Evolutionary conservation across 257 asterid species (phyloP), one percentile per base, ranked within the genome.

Genomic region (Galeopsis tetrahit): DNA sequence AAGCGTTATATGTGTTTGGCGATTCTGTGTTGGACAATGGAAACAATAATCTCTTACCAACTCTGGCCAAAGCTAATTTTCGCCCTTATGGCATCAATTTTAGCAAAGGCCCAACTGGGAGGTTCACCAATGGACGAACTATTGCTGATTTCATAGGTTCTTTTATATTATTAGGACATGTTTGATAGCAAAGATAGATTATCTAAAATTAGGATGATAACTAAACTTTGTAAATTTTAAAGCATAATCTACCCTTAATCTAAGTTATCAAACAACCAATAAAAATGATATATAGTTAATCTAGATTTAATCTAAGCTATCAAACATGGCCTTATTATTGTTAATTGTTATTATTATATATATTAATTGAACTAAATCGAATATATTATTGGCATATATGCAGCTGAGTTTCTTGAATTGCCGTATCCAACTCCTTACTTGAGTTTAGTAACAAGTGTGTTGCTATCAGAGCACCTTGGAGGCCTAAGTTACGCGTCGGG

Each of bases 401-500:
- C 72, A 88, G 97, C 97, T 82, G 94, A 90, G 48, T 88, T 63
- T 82, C 78, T 90, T 52, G 86, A 82, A 34, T 75, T 90, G 72
- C 96, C 92, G 2, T 77, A 76, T 66, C 14, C 89, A 17, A 88
- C 90, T 2, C 85, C 96, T 0, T 86, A 79, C 71, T 5, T 85
- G 60, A 78, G 88, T 36, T 7, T 85, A 21, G 51, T 28, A 64
- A 34, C 28, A 21, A 21, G 7, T 69, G 11, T 21, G 28, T 21
- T 21, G 28, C 28, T 21, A 21, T 21, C 28, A 76, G 28, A 21
- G 28, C 28, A 21, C 28, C 28, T 21, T 21, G 28, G 61, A 0
- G 96, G 96, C 7, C 44, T 88, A 8, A 90, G 90, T 75, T 92
- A 82, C 68, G 98, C 98, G 13, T 92, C 98, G 13, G 87, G 75